These are phyloP conservation scores for Beta corolliflora DNA, from an alignment of 179 eudicot genomes.

Conservation along the genomic window DNA sequence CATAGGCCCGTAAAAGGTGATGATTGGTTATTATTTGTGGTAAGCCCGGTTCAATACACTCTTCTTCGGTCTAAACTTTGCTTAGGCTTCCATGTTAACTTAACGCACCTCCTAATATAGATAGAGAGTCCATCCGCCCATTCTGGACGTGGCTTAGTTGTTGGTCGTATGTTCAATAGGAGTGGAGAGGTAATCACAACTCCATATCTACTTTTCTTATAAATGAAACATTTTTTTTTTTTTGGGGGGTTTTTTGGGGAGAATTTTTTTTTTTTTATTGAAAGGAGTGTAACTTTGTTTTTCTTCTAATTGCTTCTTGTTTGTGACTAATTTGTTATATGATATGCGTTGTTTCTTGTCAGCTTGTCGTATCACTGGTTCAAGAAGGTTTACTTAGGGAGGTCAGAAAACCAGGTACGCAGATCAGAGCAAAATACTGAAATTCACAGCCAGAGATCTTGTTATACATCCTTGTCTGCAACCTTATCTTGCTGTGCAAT, in stretches of 20 bases:
- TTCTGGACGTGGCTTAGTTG: conserved; percentile 71
- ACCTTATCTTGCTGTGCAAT: background rate
- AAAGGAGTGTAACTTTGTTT: background rate
- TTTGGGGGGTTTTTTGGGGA: too few relatives aligned
- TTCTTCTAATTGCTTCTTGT: background rate
- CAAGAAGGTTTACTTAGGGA: conserved; percentile 72
- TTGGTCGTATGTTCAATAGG: conserved; percentile 79
- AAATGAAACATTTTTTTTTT: too few relatives aligned
- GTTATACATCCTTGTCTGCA: background rate
- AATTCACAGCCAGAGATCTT: background rate
- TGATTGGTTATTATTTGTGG: conserved; percentile 90
- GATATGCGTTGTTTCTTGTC: conserved; percentile 12
- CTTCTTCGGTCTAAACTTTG: background rate
- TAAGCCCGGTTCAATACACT: conserved; percentile 31
- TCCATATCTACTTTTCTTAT: background rate
- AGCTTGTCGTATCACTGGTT: conserved; percentile 65
- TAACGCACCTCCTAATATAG: conserved; percentile 37
- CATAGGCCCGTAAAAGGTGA: conserved; percentile 92
- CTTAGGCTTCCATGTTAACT: background rate
- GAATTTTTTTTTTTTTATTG: too few relatives aligned
- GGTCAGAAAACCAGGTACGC: conserved; percentile 34
- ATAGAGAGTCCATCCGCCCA: conserved; percentile 68
- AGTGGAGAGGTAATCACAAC: conserved; percentile 73
- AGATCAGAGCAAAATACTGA: conserved; percentile 44
- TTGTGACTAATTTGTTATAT: background rate